Conservation (phyloP, 306 rosid species). For the Calophaca sinica region DNA sequence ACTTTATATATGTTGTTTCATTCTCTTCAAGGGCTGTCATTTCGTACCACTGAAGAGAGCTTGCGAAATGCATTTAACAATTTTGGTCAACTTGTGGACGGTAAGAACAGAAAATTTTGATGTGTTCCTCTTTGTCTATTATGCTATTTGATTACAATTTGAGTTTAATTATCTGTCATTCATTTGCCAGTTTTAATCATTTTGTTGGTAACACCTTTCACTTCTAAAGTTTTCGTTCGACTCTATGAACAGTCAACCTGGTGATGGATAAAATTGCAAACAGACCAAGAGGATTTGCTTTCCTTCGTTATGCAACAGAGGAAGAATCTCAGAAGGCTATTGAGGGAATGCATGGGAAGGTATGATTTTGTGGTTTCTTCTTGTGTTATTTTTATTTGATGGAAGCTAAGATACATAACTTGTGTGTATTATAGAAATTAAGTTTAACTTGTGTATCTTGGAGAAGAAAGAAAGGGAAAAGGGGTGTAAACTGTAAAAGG, state of each 20-base stretch:
- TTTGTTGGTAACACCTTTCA: too few relatives aligned
- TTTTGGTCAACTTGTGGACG: slow-evolving; percentile 85
- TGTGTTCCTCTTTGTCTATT: background rate
- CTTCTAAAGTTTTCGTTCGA: background rate
- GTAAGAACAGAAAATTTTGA: slow-evolving; percentile 48
- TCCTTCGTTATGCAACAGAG: slow-evolving; percentile 78
- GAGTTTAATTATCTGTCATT: background rate
- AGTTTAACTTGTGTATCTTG: background rate
- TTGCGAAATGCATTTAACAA: slow-evolving; percentile 74
- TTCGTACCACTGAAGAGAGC: slow-evolving; percentile 87
- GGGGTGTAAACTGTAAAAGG: background rate
- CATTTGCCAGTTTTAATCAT: background rate
- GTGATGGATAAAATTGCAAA: slow-evolving; percentile 96
- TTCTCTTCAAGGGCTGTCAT: slow-evolving; percentile 77
- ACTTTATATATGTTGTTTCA: background rate
- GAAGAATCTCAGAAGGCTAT: slow-evolving; percentile 87
- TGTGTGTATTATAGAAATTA: background rate
- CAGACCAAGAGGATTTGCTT: slow-evolving; percentile 96
- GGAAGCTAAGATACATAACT: slow-evolving; percentile 16
- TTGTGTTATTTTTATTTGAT: background rate
- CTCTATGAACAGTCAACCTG: slow-evolving; percentile 66
- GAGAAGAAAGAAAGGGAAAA: too few relatives aligned
- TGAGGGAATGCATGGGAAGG: slow-evolving; percentile 97
- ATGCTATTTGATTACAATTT: slow-evolving; percentile 20
- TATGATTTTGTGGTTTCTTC: slow-evolving; percentile 38